A percentile compares a stretch with the other conserved stretches of the same genome.
Conservation (phyloP, 306 rosid genomes). For the Hylodesmum podocarpum region DNA sequence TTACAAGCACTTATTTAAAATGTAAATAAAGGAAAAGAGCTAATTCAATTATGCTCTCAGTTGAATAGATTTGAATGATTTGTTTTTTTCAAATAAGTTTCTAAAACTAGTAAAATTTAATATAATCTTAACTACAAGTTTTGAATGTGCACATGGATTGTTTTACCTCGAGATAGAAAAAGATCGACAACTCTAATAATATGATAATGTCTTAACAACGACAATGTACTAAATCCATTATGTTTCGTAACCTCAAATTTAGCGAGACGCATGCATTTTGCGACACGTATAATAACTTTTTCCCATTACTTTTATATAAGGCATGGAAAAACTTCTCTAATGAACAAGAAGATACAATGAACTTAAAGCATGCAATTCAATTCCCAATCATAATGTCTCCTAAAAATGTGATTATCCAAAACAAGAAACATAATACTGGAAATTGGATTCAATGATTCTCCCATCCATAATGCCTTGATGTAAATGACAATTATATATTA, state of each 20-base stretch:
- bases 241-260: constrained; percentile 9
- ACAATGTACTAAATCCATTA: constrained; percentile 21
- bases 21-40: neutral
- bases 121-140: too few relatives aligned
- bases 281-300: constrained; percentile 16
- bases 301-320: neutral
- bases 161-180: constrained; percentile 17
- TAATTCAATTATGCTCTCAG: too few relatives aligned
- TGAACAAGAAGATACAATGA: constrained; percentile 38
- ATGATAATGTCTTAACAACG: neutral
- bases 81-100: too few relatives aligned
- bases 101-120: too few relatives aligned
- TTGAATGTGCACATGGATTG: constrained; percentile 2
- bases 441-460: constrained; percentile 20
- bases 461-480: constrained; percentile 16
- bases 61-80: too few relatives aligned
- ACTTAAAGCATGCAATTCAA: constrained; percentile 35
- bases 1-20: neutral
- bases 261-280: neutral
- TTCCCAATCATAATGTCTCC: constrained; percentile 45
- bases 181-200: neutral
- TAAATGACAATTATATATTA: constrained; percentile 8
- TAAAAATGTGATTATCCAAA: constrained; percentile 19
- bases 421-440: constrained; percentile 23
- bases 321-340: neutral